Percentiles rank a stretch among this genome's conserved stretches.
These are phyloP conservation scores for Handroanthus guayacan DNA, from an alignment of 257 asterid genomes.

Conservation along the genomic window DNA sequence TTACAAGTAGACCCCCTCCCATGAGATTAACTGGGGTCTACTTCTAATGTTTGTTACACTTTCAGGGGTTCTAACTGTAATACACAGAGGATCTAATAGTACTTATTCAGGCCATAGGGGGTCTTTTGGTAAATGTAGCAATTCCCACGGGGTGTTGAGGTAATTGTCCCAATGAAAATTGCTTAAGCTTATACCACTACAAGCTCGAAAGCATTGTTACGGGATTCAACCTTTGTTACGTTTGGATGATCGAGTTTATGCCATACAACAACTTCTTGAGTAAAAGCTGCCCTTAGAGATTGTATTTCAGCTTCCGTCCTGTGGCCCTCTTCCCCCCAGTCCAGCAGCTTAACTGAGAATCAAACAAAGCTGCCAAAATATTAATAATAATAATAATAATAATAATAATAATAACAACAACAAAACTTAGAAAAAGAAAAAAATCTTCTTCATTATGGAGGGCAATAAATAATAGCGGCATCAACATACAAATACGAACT, in stretches of 20 bases:
- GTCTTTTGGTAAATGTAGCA: no score
- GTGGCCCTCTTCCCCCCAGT: constrained; percentile 86
- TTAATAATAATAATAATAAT: no score
- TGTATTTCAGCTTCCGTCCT: constrained; percentile 69
- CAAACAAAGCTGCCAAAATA: constrained; percentile 31
- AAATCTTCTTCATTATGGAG: background rate
- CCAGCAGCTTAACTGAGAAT: constrained; percentile 67
- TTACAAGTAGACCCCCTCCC: no score
- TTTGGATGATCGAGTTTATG: constrained; percentile 87
- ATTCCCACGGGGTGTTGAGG: no score
- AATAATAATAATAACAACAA: constrained; percentile 15
- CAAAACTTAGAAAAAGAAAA: background rate
- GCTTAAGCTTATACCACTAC: background rate
- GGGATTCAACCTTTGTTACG: constrained; percentile 61
- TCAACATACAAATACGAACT: background rate
- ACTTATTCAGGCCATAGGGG: no score
- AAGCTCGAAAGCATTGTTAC: background rate
- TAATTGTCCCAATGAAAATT: background rate
- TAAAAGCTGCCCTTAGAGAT: constrained; percentile 73
- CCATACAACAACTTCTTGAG: constrained; percentile 85
- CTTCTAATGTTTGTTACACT: no score
- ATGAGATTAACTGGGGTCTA: no score
- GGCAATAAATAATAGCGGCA: constrained; percentile 8
- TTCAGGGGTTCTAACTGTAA: no score
- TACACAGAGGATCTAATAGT: no score